A percentile compares a stretch with the other conserved stretches of the same genome.
Evolutionary conservation across 2,329 filamentous ascomycete species (phyloP).

Genomic region (Trichoderma koningiopsis): DNA sequence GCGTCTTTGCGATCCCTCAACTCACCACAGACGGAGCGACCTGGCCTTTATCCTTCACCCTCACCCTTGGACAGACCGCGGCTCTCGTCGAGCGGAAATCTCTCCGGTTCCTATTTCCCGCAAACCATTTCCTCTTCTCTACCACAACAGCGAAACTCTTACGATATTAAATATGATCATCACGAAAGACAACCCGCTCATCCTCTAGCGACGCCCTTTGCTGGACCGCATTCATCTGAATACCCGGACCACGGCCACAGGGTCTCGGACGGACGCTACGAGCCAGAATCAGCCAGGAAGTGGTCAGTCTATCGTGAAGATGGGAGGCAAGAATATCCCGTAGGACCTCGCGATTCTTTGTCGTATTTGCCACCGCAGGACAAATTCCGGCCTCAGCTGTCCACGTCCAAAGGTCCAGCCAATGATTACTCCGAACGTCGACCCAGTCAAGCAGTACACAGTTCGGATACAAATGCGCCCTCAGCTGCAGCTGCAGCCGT

Average conservation of each 20-base stretch:
- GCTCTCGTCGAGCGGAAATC: constrained; percentile 42
- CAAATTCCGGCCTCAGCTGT: constrained; percentile 41
- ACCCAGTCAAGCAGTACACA: constrained; percentile 28
- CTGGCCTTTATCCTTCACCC: constrained; percentile 44
- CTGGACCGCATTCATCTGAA: constrained; percentile 50
- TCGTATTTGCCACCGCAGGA: constrained; percentile 40
- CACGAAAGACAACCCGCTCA: constrained; percentile 43
- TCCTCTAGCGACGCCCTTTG: constrained; percentile 39
- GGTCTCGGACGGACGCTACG: constrained; percentile 41
- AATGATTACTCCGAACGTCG: constrained; percentile 35
- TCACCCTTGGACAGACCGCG: constrained; percentile 53
- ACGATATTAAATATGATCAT: constrained; percentile 49
- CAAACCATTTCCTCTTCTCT: constrained; percentile 40
- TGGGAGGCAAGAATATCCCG: constrained; percentile 49
- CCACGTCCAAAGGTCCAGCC: constrained; percentile 40
- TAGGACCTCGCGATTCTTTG: constrained; percentile 44
- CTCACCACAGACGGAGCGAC: constrained; percentile 51
- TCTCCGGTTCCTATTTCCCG: constrained; percentile 52
- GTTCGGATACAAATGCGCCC: constrained; percentile 33
- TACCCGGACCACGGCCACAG: constrained; percentile 42
- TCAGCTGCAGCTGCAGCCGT: constrained; percentile 36
- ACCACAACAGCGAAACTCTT: constrained; percentile 50
- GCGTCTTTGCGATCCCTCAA: constrained; percentile 47
- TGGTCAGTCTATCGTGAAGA: constrained; percentile 47
- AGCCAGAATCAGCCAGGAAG: constrained; percentile 40